A percentile compares a stretch with the other conserved stretches of the same genome.
phyloP scores from a whole-genome alignment of 345 rosid species.

The Stellera chamaejasme region DNA sequence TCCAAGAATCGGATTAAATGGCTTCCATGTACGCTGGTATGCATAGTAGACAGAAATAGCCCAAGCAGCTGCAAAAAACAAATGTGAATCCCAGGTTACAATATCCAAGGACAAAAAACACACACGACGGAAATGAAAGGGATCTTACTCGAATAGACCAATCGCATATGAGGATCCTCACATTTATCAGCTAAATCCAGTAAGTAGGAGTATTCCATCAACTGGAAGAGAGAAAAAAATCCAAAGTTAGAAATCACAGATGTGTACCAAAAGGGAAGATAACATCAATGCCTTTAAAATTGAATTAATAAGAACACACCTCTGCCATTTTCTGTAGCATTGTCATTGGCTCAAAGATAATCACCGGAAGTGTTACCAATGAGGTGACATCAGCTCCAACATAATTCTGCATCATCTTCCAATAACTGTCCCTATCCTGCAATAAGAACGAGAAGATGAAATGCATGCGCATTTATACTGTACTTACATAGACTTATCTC shows the following conservation, averaged over 20 bases:
- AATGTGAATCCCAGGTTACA: slow-evolving; percentile 10
- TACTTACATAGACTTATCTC: too few species aligned
- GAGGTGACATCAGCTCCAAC: slow-evolving; percentile 85
- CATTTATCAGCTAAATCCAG: slow-evolving; percentile 83
- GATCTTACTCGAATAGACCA: slow-evolving; percentile 74
- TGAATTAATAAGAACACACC: slow-evolving; percentile 29
- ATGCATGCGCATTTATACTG: not conserved
- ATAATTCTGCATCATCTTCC: slow-evolving; percentile 95
- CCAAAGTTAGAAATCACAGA: not conserved
- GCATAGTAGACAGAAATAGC: slow-evolving; percentile 84
- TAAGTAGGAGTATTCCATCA: slow-evolving; percentile 82
- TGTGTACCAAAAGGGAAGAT: not conserved
- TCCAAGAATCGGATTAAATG: slow-evolving; percentile 96
- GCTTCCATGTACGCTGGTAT: slow-evolving; percentile 87
- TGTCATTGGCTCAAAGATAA: slow-evolving; percentile 89
- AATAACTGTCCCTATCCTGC: slow-evolving; percentile 80
- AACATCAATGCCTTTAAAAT: not conserved
- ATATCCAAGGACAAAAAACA: not conserved
- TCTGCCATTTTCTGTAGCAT: slow-evolving; percentile 96
- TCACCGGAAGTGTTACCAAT: slow-evolving; percentile 93
- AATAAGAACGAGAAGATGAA: slow-evolving; percentile 8
- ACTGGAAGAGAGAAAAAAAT: slow-evolving; percentile 27
- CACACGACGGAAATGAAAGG: not conserved
- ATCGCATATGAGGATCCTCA: slow-evolving; percentile 83
- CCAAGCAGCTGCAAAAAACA: slow-evolving; percentile 59